phyloP scores from a whole-genome alignment of 495 filamentous ascomycete species.

The Penicillium dipodomyicola region DNA sequence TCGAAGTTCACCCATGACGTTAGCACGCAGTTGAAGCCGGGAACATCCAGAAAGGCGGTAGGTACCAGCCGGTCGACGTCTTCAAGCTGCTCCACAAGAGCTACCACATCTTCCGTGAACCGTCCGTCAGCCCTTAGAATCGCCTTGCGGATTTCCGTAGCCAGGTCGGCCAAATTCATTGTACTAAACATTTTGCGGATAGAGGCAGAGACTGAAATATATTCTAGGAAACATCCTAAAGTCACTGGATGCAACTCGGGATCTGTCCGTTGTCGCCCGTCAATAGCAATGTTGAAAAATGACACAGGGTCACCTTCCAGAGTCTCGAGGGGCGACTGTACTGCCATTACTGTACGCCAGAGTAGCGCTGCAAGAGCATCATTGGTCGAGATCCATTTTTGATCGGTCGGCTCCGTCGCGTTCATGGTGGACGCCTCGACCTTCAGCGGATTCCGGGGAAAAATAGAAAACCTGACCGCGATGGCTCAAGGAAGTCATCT shows the following conservation, averaged over 20 bases:
- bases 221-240: slow-evolving; percentile 36
- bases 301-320: slow-evolving; percentile 32
- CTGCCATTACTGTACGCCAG: slow-evolving; percentile 41
- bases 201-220: slow-evolving; percentile 17
- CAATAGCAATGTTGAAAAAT: slow-evolving; percentile 35
- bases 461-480: slow-evolving; percentile 35
- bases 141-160: slow-evolving; percentile 30
- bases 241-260: slow-evolving; percentile 32
- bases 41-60: slow-evolving; percentile 35
- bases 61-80: slow-evolving; percentile 32
- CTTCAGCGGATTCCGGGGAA: slow-evolving; percentile 31
- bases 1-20: slow-evolving; percentile 34
- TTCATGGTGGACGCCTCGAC: slow-evolving; percentile 32
- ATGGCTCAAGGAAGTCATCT: slow-evolving; percentile 30
- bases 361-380: slow-evolving; percentile 41
- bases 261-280: slow-evolving; percentile 30
- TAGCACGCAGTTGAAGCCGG: slow-evolving; percentile 32
- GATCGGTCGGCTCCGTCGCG: slow-evolving; percentile 26
- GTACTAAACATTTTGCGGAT: slow-evolving; percentile 20
- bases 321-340: slow-evolving; percentile 29
- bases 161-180: slow-evolving; percentile 28
- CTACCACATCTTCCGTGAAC: slow-evolving; percentile 25
- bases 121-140: slow-evolving; percentile 27
- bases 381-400: slow-evolving; percentile 37
- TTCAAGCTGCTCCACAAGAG: slow-evolving; percentile 23